Conservation (phyloP, 805 yeast species). For the Kuraishia borneana region DNA sequence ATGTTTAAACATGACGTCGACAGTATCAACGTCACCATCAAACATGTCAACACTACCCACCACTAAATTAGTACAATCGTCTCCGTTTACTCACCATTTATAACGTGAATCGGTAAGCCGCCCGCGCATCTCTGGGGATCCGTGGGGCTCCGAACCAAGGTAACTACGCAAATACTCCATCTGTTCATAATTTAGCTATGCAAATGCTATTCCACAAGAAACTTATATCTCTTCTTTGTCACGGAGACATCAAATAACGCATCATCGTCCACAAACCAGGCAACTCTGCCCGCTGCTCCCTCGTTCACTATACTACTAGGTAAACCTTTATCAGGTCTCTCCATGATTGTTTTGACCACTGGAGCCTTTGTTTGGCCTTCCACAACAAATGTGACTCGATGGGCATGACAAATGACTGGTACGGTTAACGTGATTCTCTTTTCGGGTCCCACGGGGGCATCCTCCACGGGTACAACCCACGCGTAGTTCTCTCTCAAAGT, state of each 20-base stretch:
- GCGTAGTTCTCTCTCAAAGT: conserved; percentile 82
- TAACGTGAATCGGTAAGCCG: too few species aligned
- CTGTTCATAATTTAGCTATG: too few species aligned
- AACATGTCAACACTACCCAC: conserved; percentile 15
- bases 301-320: conserved; percentile 92
- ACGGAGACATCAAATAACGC: conserved; percentile 74
- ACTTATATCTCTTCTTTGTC: conserved; percentile 63
- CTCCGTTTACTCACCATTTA: too few species aligned
- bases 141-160: too few species aligned
- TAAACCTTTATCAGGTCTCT: conserved; percentile 91
- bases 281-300: conserved; percentile 91
- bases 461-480: conserved; percentile 89
- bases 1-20: conserved; percentile 23
- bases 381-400: conserved; percentile 86
- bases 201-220: conserved; percentile 29
- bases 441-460: conserved; percentile 84
- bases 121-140: too few species aligned
- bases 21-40: conserved; percentile 14
- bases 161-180: too few species aligned
- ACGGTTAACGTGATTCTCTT: conserved; percentile 82
- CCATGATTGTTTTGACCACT: conserved; percentile 82
- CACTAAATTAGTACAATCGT: too few species aligned
- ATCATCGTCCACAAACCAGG: conserved; percentile 96
- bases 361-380: conserved; percentile 96
- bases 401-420: conserved; percentile 92